Evolutionary conservation across 805 yeast species (phyloP).

Genomic region (Candida chauliodis): DNA sequence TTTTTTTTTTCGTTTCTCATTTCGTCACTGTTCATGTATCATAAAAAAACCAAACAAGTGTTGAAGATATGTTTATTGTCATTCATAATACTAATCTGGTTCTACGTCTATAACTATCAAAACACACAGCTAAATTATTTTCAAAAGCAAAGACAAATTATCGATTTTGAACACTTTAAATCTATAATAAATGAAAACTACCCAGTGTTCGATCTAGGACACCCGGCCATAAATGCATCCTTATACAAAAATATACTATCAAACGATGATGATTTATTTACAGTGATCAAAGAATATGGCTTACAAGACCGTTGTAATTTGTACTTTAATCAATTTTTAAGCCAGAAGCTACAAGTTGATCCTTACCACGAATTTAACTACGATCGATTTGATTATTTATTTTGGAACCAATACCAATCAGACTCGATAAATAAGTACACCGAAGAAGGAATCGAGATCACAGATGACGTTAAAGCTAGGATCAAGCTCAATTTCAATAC

Average conservation of each 20-base stretch:
- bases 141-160: background rate
- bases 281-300: constrained; percentile 11
- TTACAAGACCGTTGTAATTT: constrained; percentile 19
- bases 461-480: constrained; percentile 7
- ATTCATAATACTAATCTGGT: background rate
- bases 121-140: background rate
- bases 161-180: background rate
- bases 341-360: constrained; percentile 8
- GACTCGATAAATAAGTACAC: constrained; percentile 4
- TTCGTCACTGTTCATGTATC: too few relatives aligned
- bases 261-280: constrained; percentile 7
- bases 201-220: background rate
- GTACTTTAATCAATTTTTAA: constrained; percentile 16
- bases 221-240: background rate
- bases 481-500: constrained; percentile 5
- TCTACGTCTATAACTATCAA: background rate
- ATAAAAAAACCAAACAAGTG: constrained; percentile 1
- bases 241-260: background rate
- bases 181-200: background rate
- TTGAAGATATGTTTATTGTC: background rate
- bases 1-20: too few relatives aligned
- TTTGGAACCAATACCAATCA: constrained; percentile 9
- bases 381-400: constrained; percentile 10
- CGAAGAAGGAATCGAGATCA: constrained; percentile 1
- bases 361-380: constrained; percentile 16